Percentiles rank a stretch among this genome's conserved stretches.
Evolutionary conservation across 164 flowering plant species (phyloP).

Genomic region (Buxus sempervirens): DNA sequence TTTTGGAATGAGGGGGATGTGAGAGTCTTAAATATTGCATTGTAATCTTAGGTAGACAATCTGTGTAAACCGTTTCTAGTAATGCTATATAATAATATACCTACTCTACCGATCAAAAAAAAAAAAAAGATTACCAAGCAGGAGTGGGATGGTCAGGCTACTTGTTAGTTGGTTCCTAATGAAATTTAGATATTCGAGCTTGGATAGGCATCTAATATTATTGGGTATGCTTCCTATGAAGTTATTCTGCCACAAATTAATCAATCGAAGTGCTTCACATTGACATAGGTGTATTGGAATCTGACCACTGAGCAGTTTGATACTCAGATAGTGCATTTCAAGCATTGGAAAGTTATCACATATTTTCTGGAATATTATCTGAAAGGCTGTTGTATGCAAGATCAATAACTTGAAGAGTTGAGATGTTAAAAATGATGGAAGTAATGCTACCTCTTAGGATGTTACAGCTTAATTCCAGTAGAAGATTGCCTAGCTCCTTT

Average conservation of each 20-base stretch:
- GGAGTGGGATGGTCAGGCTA: neutral
- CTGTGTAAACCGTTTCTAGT: no score
- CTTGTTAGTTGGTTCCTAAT: conserved; percentile 5
- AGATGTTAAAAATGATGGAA: conserved; percentile 14
- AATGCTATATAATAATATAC: no score
- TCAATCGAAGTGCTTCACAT: neutral
- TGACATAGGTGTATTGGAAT: neutral
- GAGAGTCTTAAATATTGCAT: no score
- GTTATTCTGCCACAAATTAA: neutral
- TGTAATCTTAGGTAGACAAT: neutral
- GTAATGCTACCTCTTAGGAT: conserved; percentile 12
- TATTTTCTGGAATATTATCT: conserved; percentile 9
- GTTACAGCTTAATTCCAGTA: neutral
- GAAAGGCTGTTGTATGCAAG: neutral
- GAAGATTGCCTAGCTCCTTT: conserved; percentile 9
- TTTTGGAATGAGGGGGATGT: no score
- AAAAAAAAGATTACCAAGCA: neutral
- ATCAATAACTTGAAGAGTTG: conserved; percentile 9
- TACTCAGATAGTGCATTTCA: neutral
- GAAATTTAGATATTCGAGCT: conserved; percentile 6
- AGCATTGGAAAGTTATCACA: conserved; percentile 6
- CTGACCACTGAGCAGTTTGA: neutral
- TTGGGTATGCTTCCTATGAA: conserved; percentile 16
- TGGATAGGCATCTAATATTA: conserved; percentile 9
- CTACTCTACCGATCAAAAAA: neutral